phyloP scores from a whole-genome alignment of 345 rosid genomes.

The Brassica rapa region DNA sequence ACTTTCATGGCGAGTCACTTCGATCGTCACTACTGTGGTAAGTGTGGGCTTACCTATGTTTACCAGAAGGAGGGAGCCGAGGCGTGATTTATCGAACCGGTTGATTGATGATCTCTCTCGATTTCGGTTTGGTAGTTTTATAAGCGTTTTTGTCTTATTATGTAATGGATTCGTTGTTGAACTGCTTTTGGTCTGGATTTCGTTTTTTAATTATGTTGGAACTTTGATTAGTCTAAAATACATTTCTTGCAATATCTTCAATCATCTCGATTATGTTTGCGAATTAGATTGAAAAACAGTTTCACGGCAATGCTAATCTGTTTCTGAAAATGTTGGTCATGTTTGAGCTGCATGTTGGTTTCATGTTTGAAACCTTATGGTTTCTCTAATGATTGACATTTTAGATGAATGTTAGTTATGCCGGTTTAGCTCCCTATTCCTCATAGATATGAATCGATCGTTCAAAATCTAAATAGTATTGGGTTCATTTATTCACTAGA shows the following conservation, averaged over 20 bases:
- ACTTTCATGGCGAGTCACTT: constrained; percentile 45
- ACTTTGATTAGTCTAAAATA: background rate
- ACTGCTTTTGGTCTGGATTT: background rate
- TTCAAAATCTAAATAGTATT: too few relatives aligned
- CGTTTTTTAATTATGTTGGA: background rate
- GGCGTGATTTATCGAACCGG: constrained; percentile 2
- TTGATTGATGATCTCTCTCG: background rate
- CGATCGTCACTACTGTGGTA: constrained; percentile 45
- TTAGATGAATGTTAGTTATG: background rate
- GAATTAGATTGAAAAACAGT: background rate
- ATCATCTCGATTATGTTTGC: background rate
- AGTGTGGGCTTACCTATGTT: constrained; percentile 43
- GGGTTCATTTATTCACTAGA: background rate
- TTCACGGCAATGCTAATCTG: too few relatives aligned
- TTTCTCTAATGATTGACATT: background rate
- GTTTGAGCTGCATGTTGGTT: background rate
- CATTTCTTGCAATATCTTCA: background rate
- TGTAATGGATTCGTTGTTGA: background rate
- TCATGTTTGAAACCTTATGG: background rate
- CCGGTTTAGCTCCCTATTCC: too few relatives aligned
- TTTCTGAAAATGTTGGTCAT: background rate
- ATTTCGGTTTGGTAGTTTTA: background rate
- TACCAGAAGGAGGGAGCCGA: constrained; percentile 39
- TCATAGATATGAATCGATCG: too few relatives aligned
- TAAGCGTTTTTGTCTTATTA: background rate